Evolutionary conservation across 148 eudicot genomes (phyloP).

Genomic region (Rhododendron williamsianum): DNA sequence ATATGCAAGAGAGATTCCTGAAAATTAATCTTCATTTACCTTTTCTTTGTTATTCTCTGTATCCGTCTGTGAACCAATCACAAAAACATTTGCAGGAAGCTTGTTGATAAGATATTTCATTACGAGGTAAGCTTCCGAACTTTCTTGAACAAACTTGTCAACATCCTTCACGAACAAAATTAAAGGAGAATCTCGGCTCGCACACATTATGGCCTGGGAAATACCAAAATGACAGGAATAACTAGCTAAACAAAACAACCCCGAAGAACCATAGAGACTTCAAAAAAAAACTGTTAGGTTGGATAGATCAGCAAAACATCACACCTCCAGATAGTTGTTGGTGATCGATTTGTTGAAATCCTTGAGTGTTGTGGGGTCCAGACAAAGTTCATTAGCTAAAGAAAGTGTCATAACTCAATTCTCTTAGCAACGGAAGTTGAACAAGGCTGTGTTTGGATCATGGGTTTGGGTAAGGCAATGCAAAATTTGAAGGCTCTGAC

Average conservation of each 20-base stretch:
- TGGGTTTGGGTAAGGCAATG: background rate
- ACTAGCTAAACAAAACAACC: background rate
- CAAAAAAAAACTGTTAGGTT: background rate
- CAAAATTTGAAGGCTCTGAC: background rate
- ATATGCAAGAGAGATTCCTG: background rate
- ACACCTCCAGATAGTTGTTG: slow-evolving; percentile 49
- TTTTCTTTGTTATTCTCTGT: slow-evolving; percentile 65
- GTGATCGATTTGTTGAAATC: slow-evolving; percentile 55
- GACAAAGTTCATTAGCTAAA: slow-evolving; percentile 55
- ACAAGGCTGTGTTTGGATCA: slow-evolving; percentile 1
- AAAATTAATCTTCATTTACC: slow-evolving; percentile 27
- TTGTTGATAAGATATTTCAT: slow-evolving; percentile 54
- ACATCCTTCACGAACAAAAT: slow-evolving; percentile 75
- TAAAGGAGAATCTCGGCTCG: slow-evolving; percentile 58
- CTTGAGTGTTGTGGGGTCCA: slow-evolving; percentile 55
- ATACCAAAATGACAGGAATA: background rate
- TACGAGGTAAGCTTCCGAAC: slow-evolving; percentile 51
- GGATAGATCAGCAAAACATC: background rate
- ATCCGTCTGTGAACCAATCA: slow-evolving; percentile 66
- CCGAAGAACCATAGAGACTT: background rate
- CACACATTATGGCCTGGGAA: slow-evolving; percentile 34
- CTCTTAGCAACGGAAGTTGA: background rate
- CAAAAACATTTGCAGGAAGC: slow-evolving; percentile 64
- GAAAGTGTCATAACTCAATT: slow-evolving; percentile 5
- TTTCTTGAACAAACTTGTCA: slow-evolving; percentile 70